Base-by-base conservation (phyloP, 1,284 basidiomycete species). In the Rhodotorula sp. region DNA sequence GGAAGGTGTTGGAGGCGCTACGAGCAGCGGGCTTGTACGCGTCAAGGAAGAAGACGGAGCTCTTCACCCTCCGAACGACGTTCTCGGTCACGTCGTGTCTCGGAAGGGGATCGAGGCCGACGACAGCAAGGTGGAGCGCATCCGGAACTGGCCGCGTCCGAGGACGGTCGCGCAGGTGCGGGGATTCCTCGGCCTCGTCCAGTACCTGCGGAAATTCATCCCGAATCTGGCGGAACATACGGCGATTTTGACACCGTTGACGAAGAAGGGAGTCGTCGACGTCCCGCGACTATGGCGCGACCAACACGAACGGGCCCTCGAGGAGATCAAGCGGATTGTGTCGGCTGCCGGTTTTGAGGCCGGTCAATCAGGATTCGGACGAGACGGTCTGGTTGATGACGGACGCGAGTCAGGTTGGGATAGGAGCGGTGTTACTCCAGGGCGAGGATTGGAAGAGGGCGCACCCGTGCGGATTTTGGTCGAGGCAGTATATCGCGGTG, bases 81-180 rank as follows among this genome's bases (percentile, higher is more conserved):
- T 83, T 84, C 74, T 84, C 1, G 82, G 83, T 0, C 82, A 84
- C 67, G 64, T 65, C 23, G 79, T 84, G 50, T 81, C 78, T 0
- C 47, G 16, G 0, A 15, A 66, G 0, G 81, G 83, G 1, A 80
- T 84, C 15, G 56, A 78, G 28, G 76, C 81, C 0, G 82, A 84
- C 58, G 62, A 75, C 0, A 10, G 26, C 12, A 83, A 84, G 68
- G 69, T 80, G 3, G 76, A 81, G 2, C 59, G 73, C 2, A 79
- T 85, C 5, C 45, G 78, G 0, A 61, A 81, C 12, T 86, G 83
- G 84, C 80, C 80, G 0, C 38, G 18, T 0, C 82, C 82, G 0
- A 64, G 50, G 0, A 77, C 71, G 0, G 71, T 81, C 0, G 77
- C 71, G 0, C 79, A 83, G 21, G 79, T 83, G 0, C 68, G 76